Percentiles rank a stretch among this genome's conserved stretches.
phyloP scores from a whole-genome alignment of 148 eudicot genomes.

The Nepenthes gracilis region DNA sequence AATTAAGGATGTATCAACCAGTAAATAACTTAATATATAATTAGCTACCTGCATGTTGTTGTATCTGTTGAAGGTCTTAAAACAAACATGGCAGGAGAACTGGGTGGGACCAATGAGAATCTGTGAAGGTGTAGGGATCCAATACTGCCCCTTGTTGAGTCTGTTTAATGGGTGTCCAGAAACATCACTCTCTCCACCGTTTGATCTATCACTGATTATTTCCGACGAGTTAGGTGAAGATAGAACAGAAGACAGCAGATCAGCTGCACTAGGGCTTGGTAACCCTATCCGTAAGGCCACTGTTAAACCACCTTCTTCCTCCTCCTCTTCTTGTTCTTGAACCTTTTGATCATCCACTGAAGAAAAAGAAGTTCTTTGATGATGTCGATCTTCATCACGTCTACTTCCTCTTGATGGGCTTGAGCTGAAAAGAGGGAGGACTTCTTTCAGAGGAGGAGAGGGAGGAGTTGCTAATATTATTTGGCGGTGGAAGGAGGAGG shows the following conservation, averaged over 20 bases:
- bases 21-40: neutral
- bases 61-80: conserved; percentile 89
- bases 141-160: conserved; percentile 73
- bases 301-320: conserved; percentile 35
- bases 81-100: conserved; percentile 92
- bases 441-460: conserved; percentile 53
- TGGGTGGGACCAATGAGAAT: conserved; percentile 94
- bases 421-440: conserved; percentile 47
- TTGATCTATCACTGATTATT: neutral
- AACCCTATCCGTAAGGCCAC: conserved; percentile 81
- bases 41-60: conserved; percentile 84
- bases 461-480: conserved; percentile 14
- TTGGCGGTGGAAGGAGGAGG: neutral
- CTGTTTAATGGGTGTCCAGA: conserved; percentile 31
- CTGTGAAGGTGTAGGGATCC: conserved; percentile 98
- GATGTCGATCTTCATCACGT: conserved; percentile 3
- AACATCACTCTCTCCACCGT: conserved; percentile 14
- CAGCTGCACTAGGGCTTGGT: conserved; percentile 85
- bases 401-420: conserved; percentile 16
- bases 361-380: conserved; percentile 7
- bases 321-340: conserved; percentile 16
- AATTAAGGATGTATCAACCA: no score
- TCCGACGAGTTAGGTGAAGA: conserved; percentile 7
- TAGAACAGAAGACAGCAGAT: conserved; percentile 43
- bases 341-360: conserved; percentile 6